Conservation (phyloP, 2,329 filamentous ascomycete species). For the Aspergillus viridinutans region DNA sequence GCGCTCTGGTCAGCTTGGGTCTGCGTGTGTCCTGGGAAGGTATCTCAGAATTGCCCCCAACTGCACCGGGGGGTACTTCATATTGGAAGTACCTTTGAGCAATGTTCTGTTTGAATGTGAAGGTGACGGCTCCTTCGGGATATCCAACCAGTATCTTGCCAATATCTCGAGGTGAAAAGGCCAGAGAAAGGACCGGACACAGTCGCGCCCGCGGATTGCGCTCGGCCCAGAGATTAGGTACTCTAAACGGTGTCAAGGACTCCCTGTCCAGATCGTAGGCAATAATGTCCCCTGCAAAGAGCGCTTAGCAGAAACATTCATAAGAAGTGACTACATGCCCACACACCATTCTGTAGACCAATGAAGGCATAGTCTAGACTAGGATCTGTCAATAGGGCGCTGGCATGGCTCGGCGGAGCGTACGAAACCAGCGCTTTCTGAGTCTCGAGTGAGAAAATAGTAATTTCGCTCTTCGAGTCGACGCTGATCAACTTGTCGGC, state of each 20-base stretch:
- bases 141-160: constrained; percentile 92
- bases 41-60: constrained; percentile 67
- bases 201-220: constrained; percentile 64
- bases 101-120: constrained; percentile 89
- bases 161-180: constrained; percentile 86
- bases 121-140: constrained; percentile 78
- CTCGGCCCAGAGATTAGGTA: constrained; percentile 83
- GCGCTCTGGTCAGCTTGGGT: constrained; percentile 73
- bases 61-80: constrained; percentile 72
- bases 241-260: constrained; percentile 67
- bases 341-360: constrained; percentile 64
- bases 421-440: constrained; percentile 65
- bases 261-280: constrained; percentile 92
- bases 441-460: constrained; percentile 73
- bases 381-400: constrained; percentile 73
- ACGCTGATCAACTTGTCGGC: constrained; percentile 80
- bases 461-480: constrained; percentile 80
- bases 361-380: constrained; percentile 91
- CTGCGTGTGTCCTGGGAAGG: constrained; percentile 59
- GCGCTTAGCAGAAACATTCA: neutral
- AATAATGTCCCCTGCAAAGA: constrained; percentile 63
- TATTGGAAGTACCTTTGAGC: constrained; percentile 79
- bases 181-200: constrained; percentile 67
- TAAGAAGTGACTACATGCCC: neutral
- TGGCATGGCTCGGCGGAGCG: constrained; percentile 71